phyloP scores from a whole-genome alignment of 2,329 filamentous ascomycete species.

The Fusarium sp. region DNA sequence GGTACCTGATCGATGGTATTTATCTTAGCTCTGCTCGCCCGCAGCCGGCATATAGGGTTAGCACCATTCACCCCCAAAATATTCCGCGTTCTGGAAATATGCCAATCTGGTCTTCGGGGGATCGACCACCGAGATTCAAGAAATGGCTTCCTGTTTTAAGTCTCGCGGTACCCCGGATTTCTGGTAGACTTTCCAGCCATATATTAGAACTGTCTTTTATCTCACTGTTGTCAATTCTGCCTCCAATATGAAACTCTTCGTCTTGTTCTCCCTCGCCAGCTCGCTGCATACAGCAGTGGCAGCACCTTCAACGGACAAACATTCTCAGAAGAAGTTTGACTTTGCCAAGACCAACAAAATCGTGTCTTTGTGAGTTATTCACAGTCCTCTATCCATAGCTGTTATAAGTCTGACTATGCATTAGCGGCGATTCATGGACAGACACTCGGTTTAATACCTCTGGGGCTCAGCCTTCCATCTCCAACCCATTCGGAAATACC shows the following conservation, averaged over 20 bases:
- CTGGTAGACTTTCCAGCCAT: accelerated
- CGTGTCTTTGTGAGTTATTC: background rate
- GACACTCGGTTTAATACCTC: constrained; percentile 8
- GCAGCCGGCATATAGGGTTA: background rate
- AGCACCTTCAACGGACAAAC: background rate
- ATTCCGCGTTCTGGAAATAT: background rate
- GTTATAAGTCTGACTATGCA: background rate
- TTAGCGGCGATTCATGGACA: constrained; percentile 13
- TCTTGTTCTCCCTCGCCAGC: background rate
- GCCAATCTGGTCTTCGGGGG: background rate
- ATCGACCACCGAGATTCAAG: background rate
- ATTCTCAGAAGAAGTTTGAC: background rate
- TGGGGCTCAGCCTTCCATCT: background rate
- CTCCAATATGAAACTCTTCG: background rate
- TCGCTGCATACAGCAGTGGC: accelerated
- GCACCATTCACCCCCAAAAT: background rate
- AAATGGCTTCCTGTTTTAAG: background rate
- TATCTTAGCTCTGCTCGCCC: too few species aligned
- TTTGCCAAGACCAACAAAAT: background rate
- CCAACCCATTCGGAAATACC: background rate
- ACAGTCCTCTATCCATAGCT: too few species aligned
- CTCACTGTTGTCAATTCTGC: background rate
- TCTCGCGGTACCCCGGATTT: accelerated
- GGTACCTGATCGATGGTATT: background rate
- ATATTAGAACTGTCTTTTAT: accelerated